phyloP scores from a whole-genome alignment of 305 asterid genomes.

The Ajuga reptans region DNA sequence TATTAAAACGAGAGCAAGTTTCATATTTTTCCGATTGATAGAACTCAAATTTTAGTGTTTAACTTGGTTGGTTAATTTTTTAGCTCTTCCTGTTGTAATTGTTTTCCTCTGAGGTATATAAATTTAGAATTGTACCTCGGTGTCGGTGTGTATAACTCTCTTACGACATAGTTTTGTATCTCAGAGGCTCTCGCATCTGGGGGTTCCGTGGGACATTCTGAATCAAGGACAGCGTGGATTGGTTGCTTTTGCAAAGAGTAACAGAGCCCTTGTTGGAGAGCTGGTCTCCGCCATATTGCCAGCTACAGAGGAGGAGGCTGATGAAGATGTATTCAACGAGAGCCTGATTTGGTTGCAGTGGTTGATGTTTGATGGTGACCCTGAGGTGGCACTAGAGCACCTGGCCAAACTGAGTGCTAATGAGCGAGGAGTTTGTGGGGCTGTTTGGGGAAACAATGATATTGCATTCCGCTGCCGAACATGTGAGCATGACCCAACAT shows the following conservation, averaged over 20 bases:
- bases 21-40: not conserved
- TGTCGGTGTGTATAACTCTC: not conserved
- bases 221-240: constrained; percentile 49
- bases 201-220: constrained; percentile 48
- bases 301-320: constrained; percentile 44
- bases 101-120: not conserved
- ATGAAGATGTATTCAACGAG: constrained; percentile 42
- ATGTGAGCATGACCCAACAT: constrained; percentile 85
- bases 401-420: constrained; percentile 49
- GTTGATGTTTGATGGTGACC: constrained; percentile 89
- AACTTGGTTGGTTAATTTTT: not conserved
- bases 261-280: constrained; percentile 35
- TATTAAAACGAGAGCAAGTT: not conserved
- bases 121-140: not conserved
- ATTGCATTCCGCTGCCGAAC: constrained; percentile 83
- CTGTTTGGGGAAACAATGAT: constrained; percentile 76
- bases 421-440: constrained; percentile 85
- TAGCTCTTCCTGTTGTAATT: not conserved
- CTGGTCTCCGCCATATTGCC: constrained; percentile 69
- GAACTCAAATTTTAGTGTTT: not conserved
- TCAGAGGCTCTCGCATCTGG: constrained; percentile 73
- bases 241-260: constrained; percentile 51
- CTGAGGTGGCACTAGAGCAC: constrained; percentile 46
- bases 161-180: constrained; percentile 19
- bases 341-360: constrained; percentile 78